Percentiles rank a stretch among this genome's conserved stretches.
Conservation (phyloP, 768 basidiomycete species). For the Cystobasidium ongulense region DNA sequence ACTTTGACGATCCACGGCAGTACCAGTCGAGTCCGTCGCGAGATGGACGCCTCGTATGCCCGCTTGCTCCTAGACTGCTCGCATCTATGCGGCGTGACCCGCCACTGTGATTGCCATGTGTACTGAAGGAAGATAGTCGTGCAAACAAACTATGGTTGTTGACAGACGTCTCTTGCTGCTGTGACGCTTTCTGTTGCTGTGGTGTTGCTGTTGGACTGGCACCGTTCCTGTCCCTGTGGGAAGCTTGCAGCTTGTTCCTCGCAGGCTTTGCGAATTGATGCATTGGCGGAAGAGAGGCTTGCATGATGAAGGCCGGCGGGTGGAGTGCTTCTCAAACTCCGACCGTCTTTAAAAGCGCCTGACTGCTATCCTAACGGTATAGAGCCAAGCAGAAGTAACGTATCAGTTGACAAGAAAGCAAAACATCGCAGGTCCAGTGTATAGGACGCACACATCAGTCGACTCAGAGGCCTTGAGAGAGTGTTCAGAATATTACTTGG, state of each 20-base stretch:
- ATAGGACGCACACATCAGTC: no score
- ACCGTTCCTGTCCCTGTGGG: background rate
- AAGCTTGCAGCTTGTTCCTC: slow-evolving; percentile 3
- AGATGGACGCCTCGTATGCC: background rate
- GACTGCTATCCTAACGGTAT: no score
- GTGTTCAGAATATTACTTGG: background rate
- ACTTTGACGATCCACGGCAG: background rate
- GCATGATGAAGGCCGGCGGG: background rate
- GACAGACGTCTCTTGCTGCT: background rate
- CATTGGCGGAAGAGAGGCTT: slow-evolving; percentile 22
- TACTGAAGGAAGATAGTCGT: slow-evolving; percentile 5
- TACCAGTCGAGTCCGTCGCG: slow-evolving; percentile 5
- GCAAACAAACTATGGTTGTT: background rate
- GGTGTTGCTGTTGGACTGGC: background rate
- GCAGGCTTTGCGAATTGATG: slow-evolving; percentile 9
- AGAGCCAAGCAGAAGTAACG: no score
- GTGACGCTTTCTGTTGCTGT: background rate
- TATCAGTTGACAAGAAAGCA: background rate
- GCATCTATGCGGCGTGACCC: slow-evolving; percentile 3
- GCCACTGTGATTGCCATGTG: slow-evolving; percentile 4
- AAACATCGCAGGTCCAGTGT: background rate
- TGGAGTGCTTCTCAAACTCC: background rate
- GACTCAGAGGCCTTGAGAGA: no score
- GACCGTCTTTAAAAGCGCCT: background rate
- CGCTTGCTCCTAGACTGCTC: background rate